Percentiles rank a stretch among this genome's conserved stretches.
Evolutionary conservation across 2,329 filamentous ascomycete genomes (phyloP).

Genomic region (Simplicillium sp.): DNA sequence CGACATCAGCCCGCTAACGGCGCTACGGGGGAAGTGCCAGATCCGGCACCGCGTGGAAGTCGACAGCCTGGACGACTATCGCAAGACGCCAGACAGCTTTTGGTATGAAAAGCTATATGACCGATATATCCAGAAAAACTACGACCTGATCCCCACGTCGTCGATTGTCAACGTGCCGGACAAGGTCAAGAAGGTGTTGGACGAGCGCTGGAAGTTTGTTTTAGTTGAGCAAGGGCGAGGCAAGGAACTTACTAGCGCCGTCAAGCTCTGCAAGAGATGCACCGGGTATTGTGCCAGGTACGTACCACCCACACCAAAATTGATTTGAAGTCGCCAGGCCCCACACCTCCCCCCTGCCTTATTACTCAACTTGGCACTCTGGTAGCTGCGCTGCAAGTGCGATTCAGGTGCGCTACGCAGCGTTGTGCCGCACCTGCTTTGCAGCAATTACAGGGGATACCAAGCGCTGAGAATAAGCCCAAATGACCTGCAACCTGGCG

Average conservation of each 20-base stretch:
- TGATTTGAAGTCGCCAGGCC: conserved; percentile 1
- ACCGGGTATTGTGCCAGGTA: conserved; percentile 84
- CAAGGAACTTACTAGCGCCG: conserved; percentile 91
- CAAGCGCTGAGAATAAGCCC: no score
- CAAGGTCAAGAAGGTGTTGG: conserved; percentile 88
- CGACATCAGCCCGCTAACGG: conserved; percentile 85
- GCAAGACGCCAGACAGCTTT: conserved; percentile 77
- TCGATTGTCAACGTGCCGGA: conserved; percentile 94
- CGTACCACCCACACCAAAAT: conserved; percentile 14
- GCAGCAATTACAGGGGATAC: no score
- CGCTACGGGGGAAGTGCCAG: conserved; percentile 85
- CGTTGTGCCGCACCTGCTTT: no score
- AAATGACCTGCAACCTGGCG: no score
- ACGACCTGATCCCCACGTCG: conserved; percentile 87
- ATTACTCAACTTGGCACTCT: conserved; percentile 3
- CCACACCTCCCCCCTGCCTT: conserved; percentile 9
- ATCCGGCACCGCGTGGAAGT: conserved; percentile 88
- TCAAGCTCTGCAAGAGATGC: conserved; percentile 94
- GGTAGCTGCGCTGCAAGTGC: conserved; percentile 5
- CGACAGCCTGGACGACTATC: conserved; percentile 69
- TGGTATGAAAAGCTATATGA: conserved; percentile 98
- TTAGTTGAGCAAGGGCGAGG: conserved; percentile 87
- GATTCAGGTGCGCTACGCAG: conserved; percentile 1
- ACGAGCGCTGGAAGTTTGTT: conserved; percentile 95
- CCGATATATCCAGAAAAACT: conserved; percentile 95